Base-by-base conservation (phyloP, 768 basidiomycete genomes). In the Lactifluus hygrophoroides region DNA sequence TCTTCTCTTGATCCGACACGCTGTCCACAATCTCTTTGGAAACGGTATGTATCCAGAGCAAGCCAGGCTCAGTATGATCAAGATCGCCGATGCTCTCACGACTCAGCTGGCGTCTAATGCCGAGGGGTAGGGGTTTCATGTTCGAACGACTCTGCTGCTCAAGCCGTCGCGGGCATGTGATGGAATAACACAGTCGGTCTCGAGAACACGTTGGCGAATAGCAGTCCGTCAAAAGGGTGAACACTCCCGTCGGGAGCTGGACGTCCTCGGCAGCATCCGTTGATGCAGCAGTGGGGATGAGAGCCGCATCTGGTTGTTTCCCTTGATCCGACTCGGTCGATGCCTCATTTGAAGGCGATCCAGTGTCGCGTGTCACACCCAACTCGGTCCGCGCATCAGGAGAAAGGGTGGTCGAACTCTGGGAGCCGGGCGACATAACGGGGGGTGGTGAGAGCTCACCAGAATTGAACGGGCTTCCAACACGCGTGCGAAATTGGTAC, bases 141-240 rank as follows among this genome's bases (percentile, higher is more conserved):
- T 97, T 95, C 71, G 95, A 69, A 59, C 92, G 75, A 37, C 94
- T 86, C 69, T 96, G 95, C 70, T 98, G 96, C 72, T 98, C 95
- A 58, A 96, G 71, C 60, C 96, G 74, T 50, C 96, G 74, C 1
- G 96, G 96, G 69, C 96, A 99, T 27, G 93, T 94, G 63, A 97
- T 98, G 63, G 89, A 92, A 70, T 99, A 98, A 73, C 96, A 99
- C n/a, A 98, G 74, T 60, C 82, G 84, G 68, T 97, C 94, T 51
- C 90, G 78, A 34, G 90, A 89, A 73, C 96, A 98, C 30, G 96
- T 99, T 17, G 96, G 93, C 11, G 94, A 96, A 74, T 98, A 98
- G 70, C 96, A 99, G 69, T 96, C 94, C 0, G 94, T 94, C 61
- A 99, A 78, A 45, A 98, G 79, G 2, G 94, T 98, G 71, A 98